A percentile compares a stretch with the other conserved stretches of the same genome.
Evolutionary conservation across 345 rosid species (phyloP).

Genomic region (Microthlaspi erraticum): DNA sequence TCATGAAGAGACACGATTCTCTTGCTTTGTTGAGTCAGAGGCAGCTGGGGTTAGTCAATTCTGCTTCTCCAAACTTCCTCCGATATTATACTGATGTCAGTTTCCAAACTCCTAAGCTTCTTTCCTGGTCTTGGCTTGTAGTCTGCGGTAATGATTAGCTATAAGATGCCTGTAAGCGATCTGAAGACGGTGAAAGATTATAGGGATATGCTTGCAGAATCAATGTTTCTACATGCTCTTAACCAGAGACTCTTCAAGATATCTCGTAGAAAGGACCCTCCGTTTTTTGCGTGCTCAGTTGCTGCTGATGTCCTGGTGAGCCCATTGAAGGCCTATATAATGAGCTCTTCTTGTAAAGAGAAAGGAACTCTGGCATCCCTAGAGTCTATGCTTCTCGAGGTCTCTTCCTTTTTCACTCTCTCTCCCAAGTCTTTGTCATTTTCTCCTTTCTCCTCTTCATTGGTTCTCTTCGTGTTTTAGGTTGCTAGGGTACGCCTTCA

Average conservation of each 20-base stretch:
- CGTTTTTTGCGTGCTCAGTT: constrained; percentile 91
- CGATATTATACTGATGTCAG: constrained; percentile 3
- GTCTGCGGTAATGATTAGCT: constrained; percentile 92
- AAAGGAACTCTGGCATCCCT: constrained; percentile 79
- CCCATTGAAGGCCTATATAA: constrained; percentile 77
- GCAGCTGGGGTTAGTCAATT: constrained; percentile 81
- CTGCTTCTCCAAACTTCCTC: constrained; percentile 19
- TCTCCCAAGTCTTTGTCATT: constrained; percentile 23
- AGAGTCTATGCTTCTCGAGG: constrained; percentile 92
- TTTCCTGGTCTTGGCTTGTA: constrained; percentile 47
- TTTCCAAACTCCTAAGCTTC: constrained; percentile 24
- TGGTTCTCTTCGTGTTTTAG: constrained; percentile 46
- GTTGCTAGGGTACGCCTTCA: constrained; percentile 86
- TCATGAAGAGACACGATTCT: constrained; percentile 76
- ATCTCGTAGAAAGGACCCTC: constrained; percentile 78
- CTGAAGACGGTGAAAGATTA: constrained; percentile 83
- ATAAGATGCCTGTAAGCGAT: constrained; percentile 71
- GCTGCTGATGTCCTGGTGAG: constrained; percentile 77
- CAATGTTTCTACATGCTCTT: constrained; percentile 81
- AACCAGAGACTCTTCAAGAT: constrained; percentile 88
- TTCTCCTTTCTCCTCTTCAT: constrained; percentile 22
- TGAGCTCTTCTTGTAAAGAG: constrained; percentile 83
- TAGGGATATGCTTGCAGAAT: constrained; percentile 74
- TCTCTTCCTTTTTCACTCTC: constrained; percentile 39
- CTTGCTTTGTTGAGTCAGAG: constrained; percentile 88